A percentile compares a stretch with the other conserved stretches of the same genome.
Evolutionary conservation across 495 filamentous ascomycete species (phyloP).

Genomic region (Penicillium egyptiacum): DNA sequence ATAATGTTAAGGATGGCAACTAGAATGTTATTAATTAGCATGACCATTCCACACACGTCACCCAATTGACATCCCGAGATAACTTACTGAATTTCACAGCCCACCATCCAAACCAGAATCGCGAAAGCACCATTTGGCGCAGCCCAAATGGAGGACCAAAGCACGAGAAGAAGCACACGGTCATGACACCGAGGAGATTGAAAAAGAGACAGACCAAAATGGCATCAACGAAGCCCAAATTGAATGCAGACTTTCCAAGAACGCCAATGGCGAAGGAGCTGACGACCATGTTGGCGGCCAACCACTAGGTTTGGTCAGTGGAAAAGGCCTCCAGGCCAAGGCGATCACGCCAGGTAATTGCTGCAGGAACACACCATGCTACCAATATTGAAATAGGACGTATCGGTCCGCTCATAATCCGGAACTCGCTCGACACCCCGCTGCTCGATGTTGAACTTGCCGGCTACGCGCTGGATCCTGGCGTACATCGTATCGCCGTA

Average conservation of each 20-base stretch:
- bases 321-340: slow-evolving; percentile 10
- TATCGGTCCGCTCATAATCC: slow-evolving; percentile 67
- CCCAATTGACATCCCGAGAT: not conserved
- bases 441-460: slow-evolving; percentile 69
- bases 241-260: slow-evolving; percentile 64
- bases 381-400: slow-evolving; percentile 64
- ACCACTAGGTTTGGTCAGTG: slow-evolving; percentile 60
- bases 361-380: slow-evolving; percentile 62
- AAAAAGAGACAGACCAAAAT: slow-evolving; percentile 75
- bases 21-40: slow-evolving; percentile 25
- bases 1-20: slow-evolving; percentile 75
- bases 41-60: not conserved
- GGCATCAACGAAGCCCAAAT: slow-evolving; percentile 73
- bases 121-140: slow-evolving; percentile 82
- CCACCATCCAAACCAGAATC: slow-evolving; percentile 78
- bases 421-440: slow-evolving; percentile 82
- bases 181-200: slow-evolving; percentile 71
- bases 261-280: slow-evolving; percentile 80
- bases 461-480: slow-evolving; percentile 67
- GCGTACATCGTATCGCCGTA: slow-evolving; percentile 63
- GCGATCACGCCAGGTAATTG: slow-evolving; percentile 18
- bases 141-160: slow-evolving; percentile 78
- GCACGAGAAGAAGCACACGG: slow-evolving; percentile 77
- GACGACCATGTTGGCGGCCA: slow-evolving; percentile 82
- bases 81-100: slow-evolving; percentile 68